Evolutionary conservation across 192 early-diverging fungal genomes (phyloP), one percentile per base, ranked within the genome.

Genomic region (Backusella circina): DNA sequence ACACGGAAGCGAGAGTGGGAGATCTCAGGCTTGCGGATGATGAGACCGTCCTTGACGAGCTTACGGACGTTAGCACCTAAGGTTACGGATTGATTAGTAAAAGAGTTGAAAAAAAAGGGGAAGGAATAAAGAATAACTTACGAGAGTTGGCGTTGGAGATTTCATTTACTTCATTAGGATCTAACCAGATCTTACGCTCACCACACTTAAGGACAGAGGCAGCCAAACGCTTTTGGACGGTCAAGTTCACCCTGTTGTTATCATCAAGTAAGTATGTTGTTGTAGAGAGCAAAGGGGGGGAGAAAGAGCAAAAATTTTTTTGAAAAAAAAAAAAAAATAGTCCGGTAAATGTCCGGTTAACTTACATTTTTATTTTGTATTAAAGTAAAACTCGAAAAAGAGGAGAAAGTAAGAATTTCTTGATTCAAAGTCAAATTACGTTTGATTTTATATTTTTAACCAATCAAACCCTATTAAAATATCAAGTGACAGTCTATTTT

Each of bases 121-220:
- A n/a, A 47, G 5, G 7, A 47, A 47, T 3, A 16, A 47, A 0
- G 18, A 71, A 61, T 10, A 13, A 93, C 93, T 93, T 87, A 93
- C 97, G 95, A 83, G 97, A 98, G 93, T 99, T 98, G 86, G 96
- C 97, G 82, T 93, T 95, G 78, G 94, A 86, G 82, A 99, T 96
- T 86, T 96, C 96, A 76, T 86, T 92, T 77, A 91, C 89, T 89
- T 99, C 96, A 86, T 95, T 95, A 74, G 97, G 97, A 90, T 99
- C 97, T 67, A 99, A 87, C 97, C 97, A 99, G 83, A 99, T 89
- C 92, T 99, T 99, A 84, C 97, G 91, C 91, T 99, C 74, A 82
- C 97, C 97, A 87, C 96, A 98, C 87, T 95, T 95, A 83, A 99
- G 91, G 84, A 99, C 95, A 86, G 94, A 92, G 78, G 97, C 92